These are phyloP conservation scores for Aspergillus amoenus DNA, from an alignment of 2,329 filamentous ascomycete species.

Conservation along the genomic window DNA sequence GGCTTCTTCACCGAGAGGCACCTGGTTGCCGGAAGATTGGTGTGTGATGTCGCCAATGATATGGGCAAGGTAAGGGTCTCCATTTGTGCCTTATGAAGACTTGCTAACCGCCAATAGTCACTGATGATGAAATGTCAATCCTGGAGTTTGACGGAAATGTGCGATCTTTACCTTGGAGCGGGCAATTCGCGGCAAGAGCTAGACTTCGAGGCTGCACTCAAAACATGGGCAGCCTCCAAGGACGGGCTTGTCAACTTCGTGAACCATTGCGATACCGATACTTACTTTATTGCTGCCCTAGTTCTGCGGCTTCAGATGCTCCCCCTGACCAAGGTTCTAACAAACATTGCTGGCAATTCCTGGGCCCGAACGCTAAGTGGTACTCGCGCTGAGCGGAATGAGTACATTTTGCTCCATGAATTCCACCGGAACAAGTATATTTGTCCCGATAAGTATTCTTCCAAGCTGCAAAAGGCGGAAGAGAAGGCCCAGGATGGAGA, in stretches of 20 bases:
- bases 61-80: constrained; percentile 67
- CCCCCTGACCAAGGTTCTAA: constrained; percentile 89
- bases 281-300: constrained; percentile 90
- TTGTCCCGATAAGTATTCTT: constrained; percentile 89
- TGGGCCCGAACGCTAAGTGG: constrained; percentile 96
- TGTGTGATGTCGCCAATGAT: constrained; percentile 94
- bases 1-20: constrained; percentile 93
- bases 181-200: constrained; percentile 75
- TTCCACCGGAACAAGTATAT: constrained; percentile 98
- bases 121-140: constrained; percentile 96
- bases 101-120: constrained; percentile 52
- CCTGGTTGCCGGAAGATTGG: constrained; percentile 79
- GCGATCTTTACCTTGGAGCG: constrained; percentile 77
- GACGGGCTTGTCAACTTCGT: constrained; percentile 91
- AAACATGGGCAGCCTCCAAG: constrained; percentile 79
- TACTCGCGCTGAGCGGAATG: constrained; percentile 94
- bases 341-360: constrained; percentile 94
- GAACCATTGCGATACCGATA: constrained; percentile 90
- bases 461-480: constrained; percentile 70
- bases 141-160: constrained; percentile 98
- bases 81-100: neutral
- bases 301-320: constrained; percentile 88
- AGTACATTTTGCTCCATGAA: constrained; percentile 97
- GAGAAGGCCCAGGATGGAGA: constrained; percentile 68
- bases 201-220: constrained; percentile 83